These are phyloP conservation scores for Cyclotella baltica DNA, from an alignment of 108 stramenopile genomes.

Conservation along the genomic window DNA sequence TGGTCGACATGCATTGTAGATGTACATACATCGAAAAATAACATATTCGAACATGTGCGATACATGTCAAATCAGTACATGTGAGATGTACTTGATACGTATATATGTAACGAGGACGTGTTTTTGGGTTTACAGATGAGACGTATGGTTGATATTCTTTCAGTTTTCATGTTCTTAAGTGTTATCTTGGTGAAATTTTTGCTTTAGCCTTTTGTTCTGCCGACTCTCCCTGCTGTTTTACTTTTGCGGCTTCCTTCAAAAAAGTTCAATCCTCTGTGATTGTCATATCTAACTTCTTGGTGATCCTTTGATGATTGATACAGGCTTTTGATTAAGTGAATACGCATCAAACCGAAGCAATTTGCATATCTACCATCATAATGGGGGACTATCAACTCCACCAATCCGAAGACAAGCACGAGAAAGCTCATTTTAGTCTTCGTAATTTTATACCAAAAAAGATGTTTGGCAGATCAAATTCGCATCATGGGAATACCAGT, in stretches of 20 bases:
- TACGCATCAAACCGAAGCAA: not conserved
- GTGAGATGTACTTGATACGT: no score
- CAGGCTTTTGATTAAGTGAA: not conserved
- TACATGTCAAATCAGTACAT: no score
- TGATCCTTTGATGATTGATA: not conserved
- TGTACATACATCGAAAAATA: no score
- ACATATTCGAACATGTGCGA: no score
- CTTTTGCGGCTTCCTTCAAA: not conserved
- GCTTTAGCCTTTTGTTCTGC: not conserved
- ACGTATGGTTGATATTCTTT: no score
- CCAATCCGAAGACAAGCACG: not conserved
- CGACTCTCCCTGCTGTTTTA: no score
- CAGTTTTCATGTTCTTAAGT: no score
- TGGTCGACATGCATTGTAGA: no score
- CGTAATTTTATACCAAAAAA: not conserved
- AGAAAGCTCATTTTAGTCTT: not conserved
- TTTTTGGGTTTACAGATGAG: no score
- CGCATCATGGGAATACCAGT: not conserved
- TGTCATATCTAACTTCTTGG: not conserved
- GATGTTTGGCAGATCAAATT: slow-evolving; percentile 9
- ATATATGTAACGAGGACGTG: no score
- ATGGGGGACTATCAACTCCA: slow-evolving; percentile 8
- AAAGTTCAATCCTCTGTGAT: not conserved
- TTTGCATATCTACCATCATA: not conserved
- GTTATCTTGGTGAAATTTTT: no score